These are phyloP conservation scores for Colletotrichum limetticola DNA, from an alignment of 2,329 filamentous ascomycete species.

Conservation along the genomic window DNA sequence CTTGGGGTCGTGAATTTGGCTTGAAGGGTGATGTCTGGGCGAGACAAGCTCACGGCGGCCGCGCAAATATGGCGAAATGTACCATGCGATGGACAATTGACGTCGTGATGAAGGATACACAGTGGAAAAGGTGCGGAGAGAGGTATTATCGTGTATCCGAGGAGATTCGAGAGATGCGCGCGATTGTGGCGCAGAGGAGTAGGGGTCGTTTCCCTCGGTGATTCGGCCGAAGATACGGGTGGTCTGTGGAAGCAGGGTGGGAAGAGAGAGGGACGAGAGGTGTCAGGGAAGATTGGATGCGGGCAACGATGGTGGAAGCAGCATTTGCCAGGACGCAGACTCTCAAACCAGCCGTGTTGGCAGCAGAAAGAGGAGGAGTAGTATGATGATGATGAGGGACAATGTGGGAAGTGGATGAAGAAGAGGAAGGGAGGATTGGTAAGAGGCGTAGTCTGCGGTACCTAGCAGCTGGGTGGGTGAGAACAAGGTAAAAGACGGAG, in stretches of 20 bases:
- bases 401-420: neutral
- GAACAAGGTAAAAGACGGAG: neutral
- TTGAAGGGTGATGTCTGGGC: constrained; percentile 43
- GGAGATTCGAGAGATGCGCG: constrained; percentile 22
- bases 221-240: constrained; percentile 30
- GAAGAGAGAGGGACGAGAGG: constrained; percentile 3
- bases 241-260: constrained; percentile 28
- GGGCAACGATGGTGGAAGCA: constrained; percentile 19
- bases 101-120: neutral
- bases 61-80: constrained; percentile 12
- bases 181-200: constrained; percentile 28
- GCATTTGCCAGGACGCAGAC: constrained; percentile 31
- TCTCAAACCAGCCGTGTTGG: constrained; percentile 21
- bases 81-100: constrained; percentile 33
- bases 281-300: constrained; percentile 29
- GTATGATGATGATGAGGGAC: neutral
- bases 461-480: neutral
- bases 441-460: constrained; percentile 13
- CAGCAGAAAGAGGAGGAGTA: constrained; percentile 6
- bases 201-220: constrained; percentile 27
- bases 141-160: constrained; percentile 10
- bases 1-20: neutral
- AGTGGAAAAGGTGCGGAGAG: constrained; percentile 5
- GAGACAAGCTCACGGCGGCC: constrained; percentile 45
- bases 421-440: constrained; percentile 26